These are phyloP conservation scores for Hypoxylon rickii DNA, from an alignment of 495 filamentous ascomycete genomes.

Conservation along the genomic window DNA sequence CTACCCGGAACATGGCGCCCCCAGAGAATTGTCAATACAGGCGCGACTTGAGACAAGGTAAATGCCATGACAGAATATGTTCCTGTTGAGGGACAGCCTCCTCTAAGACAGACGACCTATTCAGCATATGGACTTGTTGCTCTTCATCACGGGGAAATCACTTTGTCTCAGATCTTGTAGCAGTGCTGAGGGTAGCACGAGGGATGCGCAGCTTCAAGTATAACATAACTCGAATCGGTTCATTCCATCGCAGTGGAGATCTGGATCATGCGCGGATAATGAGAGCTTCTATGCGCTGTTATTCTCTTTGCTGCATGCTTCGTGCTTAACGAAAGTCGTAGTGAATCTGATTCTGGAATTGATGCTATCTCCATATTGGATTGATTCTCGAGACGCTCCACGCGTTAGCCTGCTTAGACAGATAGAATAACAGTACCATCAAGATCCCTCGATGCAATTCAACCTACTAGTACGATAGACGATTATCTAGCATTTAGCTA, in stretches of 20 bases:
- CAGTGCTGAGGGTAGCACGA: background rate
- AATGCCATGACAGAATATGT: constrained; percentile 15
- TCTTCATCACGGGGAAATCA: constrained; percentile 5
- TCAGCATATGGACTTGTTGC: background rate
- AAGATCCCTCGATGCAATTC: too few relatives aligned
- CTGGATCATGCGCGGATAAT: constrained; percentile 1
- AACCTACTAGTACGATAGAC: too few relatives aligned
- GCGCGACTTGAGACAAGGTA: background rate
- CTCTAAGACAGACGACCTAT: constrained; percentile 10
- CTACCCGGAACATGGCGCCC: constrained; percentile 4
- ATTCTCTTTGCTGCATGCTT: background rate
- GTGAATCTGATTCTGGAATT: constrained; percentile 3
- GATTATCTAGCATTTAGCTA: too few relatives aligned
- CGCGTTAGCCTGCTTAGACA: too few relatives aligned
- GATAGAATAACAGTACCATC: too few relatives aligned
- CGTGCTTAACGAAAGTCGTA: background rate
- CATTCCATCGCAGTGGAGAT: constrained; percentile 24
- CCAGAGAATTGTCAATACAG: constrained; percentile 11
- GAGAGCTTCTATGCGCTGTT: background rate
- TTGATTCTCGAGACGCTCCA: too few relatives aligned
- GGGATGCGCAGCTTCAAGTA: constrained; percentile 1
- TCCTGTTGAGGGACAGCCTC: constrained; percentile 1
- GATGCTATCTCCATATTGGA: background rate
- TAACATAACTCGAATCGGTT: constrained; percentile 2
- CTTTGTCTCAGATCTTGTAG: constrained; percentile 5